Base-by-base conservation (phyloP, 805 yeast species). In the Hanseniaspora mollemarum region DNA sequence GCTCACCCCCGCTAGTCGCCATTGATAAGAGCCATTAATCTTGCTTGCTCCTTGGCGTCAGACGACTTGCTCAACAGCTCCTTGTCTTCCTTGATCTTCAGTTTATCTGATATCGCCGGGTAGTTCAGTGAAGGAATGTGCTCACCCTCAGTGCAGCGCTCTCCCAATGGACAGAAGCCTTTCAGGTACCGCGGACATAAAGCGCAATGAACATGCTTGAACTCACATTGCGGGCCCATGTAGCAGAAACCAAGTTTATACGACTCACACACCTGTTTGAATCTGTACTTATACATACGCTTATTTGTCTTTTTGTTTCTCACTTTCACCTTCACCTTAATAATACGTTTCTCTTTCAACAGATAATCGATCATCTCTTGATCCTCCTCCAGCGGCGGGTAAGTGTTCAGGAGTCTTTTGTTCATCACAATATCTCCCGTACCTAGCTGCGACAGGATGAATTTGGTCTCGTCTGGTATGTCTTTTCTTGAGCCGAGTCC, bases 131-230 rank as follows among this genome's bases (percentile, higher is more conserved):
- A 6, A 6, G 28, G 35, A 0, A 96, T 96, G 71, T 92, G 98
- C n/a, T 80, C 76, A 57, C 69, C 73, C 59, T 75, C 84, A 57
- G 75, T 74, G 64, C 94, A 86, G 32, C 75, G 77, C 2, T 79
- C 77, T 1, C 97, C 97, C 59, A 78, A 74, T 1, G 96, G 96
- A 67, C 97, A 90, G 62, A 90, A 90, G 1, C 99, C 98, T 0
- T 88, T 78, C 49, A 92, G 62, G 64, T 77, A 92, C 49, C 80
- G 68, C 16, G 83, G 88, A 67, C 99, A 92, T 52, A 84, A 62
- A 7, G 75, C 74, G 58, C 80, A 80, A 54, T 87, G 46, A 7
- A 85, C 75, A 61, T 92, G 99, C 57, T 95, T 74, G 57, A 79
- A 80, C 12, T 77, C 72, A 66, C 98, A 92, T 22, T 72, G 71